Percentiles rank a stretch among this genome's conserved stretches.
These are phyloP conservation scores for Fusarium piperis DNA, from an alignment of 2,329 filamentous ascomycete genomes.

Conservation along the genomic window DNA sequence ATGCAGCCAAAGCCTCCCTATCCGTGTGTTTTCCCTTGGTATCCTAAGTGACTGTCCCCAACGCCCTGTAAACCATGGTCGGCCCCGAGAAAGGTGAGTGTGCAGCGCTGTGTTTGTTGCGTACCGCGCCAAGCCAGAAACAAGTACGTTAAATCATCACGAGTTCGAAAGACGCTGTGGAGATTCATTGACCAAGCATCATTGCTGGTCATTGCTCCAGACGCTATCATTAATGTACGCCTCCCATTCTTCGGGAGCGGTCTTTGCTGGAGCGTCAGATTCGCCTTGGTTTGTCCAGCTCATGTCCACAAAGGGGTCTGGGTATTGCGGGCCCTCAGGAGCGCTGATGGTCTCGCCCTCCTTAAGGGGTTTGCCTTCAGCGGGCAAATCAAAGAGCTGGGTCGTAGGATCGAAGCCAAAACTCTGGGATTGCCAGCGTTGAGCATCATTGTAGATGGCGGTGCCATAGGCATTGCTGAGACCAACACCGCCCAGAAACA, in stretches of 20 bases:
- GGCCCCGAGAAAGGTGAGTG: not conserved
- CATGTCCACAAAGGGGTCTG: slow-evolving; percentile 14
- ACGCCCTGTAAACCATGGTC: slow-evolving; percentile 6
- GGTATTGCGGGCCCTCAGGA: slow-evolving; percentile 13
- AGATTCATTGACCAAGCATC: not conserved
- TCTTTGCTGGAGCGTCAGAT: slow-evolving; percentile 15
- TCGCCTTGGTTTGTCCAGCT: slow-evolving; percentile 7
- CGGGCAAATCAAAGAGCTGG: slow-evolving; percentile 8
- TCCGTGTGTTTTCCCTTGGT: slow-evolving; percentile 20
- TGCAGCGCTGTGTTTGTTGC: slow-evolving; percentile 1
- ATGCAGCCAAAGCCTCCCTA: slow-evolving; percentile 20
- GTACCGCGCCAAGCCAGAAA: not conserved
- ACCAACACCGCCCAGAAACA: slow-evolving; percentile 45
- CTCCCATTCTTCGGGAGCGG: slow-evolving; percentile 45
- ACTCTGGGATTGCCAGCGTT: not conserved
- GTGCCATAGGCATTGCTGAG: slow-evolving; percentile 18
- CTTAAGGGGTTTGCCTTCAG: slow-evolving; percentile 23
- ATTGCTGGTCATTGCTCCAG: slow-evolving; percentile 35
- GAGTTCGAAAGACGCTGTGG: not conserved
- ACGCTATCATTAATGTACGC: slow-evolving; percentile 45
- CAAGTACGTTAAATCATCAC: slow-evolving; percentile 28
- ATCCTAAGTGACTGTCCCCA: slow-evolving; percentile 6
- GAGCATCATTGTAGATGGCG: slow-evolving; percentile 13
- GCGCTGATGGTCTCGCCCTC: slow-evolving; percentile 10
- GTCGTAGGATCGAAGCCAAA: not conserved